Evolutionary conservation across 1,284 basidiomycete species (phyloP).

Genomic region (Trametes polyzona): DNA sequence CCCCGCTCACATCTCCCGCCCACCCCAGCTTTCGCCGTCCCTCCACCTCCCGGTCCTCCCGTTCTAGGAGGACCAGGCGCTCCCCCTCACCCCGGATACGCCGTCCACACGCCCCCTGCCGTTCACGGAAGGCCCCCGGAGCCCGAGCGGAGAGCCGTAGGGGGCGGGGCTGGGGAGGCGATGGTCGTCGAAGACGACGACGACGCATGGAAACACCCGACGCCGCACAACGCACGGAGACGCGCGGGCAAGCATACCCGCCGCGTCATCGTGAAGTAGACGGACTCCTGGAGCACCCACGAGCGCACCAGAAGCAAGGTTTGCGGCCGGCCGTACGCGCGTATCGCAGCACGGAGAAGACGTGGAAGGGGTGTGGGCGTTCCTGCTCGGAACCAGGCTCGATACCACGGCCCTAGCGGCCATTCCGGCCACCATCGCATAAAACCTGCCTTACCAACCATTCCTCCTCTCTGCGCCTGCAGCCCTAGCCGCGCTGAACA

Average conservation of each 20-base stretch:
- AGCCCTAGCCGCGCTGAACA: too few relatives aligned
- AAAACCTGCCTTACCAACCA: too few relatives aligned
- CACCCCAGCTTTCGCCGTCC: slow-evolving; percentile 11
- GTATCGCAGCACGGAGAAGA: too few relatives aligned
- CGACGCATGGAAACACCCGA: slow-evolving; percentile 68
- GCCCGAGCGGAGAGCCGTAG: slow-evolving; percentile 18
- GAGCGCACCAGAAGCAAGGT: neutral
- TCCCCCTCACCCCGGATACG: slow-evolving; percentile 18
- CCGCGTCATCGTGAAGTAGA: slow-evolving; percentile 43
- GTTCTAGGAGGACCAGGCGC: slow-evolving; percentile 5
- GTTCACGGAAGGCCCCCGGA: slow-evolving; percentile 15
- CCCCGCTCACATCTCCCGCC: slow-evolving; percentile 14
- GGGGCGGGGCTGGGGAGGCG: slow-evolving; percentile 28
- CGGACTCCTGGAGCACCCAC: neutral
- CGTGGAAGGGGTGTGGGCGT: neutral
- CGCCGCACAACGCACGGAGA: slow-evolving; percentile 67
- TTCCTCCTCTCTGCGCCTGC: too few relatives aligned
- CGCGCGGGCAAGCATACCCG: slow-evolving; percentile 75
- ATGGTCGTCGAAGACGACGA: slow-evolving; percentile 47
- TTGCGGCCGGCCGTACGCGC: too few relatives aligned
- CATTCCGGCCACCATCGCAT: too few relatives aligned
- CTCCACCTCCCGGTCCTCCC: slow-evolving; percentile 1
- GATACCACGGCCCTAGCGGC: too few relatives aligned
- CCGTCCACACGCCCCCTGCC: slow-evolving; percentile 4
- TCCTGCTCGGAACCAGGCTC: too few relatives aligned